A percentile compares a stretch with the other conserved stretches of the same genome.
phyloP scores from a whole-genome alignment of 2,329 filamentous ascomycete genomes.

The Aspergillus persii region DNA sequence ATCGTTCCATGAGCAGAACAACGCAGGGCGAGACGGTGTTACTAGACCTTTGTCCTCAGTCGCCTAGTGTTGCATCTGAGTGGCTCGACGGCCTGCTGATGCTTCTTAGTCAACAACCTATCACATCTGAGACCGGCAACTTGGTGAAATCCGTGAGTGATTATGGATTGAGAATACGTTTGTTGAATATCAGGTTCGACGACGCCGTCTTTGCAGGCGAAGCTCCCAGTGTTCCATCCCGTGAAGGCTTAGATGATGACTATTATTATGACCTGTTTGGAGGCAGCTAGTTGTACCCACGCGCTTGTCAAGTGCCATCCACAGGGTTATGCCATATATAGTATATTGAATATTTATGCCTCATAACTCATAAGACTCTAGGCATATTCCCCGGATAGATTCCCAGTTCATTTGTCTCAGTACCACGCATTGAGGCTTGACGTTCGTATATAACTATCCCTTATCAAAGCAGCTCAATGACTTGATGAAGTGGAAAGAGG shows the following conservation, averaged over 20 bases:
- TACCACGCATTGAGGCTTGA: too few relatives aligned
- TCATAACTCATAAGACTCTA: background rate
- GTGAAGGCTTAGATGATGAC: conserved; percentile 84
- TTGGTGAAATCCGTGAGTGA: conserved; percentile 80
- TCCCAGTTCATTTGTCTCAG: too few relatives aligned
- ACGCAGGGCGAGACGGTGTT: conserved; percentile 66
- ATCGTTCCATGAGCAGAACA: conserved; percentile 31
- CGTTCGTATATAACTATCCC: too few relatives aligned
- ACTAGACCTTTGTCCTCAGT: conserved; percentile 77
- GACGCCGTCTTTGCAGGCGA: conserved; percentile 68
- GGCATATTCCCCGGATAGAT: too few relatives aligned
- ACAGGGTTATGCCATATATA: background rate
- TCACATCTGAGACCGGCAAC: conserved; percentile 94
- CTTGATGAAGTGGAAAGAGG: too few relatives aligned
- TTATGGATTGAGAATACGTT: conserved; percentile 86
- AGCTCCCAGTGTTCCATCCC: conserved; percentile 71
- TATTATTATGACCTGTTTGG: conserved; percentile 82
- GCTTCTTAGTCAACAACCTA: conserved; percentile 90
- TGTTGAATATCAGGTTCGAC: conserved; percentile 89
- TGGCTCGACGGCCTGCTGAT: conserved; percentile 96
- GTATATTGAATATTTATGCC: background rate
- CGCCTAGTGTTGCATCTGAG: conserved; percentile 82
- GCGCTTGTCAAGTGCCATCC: background rate
- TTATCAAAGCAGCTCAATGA: too few relatives aligned
- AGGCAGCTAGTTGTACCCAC: conserved; percentile 22